Evolutionary conservation across 1,139 yeast genomes (phyloP).

Genomic region (Pichia sp.): DNA sequence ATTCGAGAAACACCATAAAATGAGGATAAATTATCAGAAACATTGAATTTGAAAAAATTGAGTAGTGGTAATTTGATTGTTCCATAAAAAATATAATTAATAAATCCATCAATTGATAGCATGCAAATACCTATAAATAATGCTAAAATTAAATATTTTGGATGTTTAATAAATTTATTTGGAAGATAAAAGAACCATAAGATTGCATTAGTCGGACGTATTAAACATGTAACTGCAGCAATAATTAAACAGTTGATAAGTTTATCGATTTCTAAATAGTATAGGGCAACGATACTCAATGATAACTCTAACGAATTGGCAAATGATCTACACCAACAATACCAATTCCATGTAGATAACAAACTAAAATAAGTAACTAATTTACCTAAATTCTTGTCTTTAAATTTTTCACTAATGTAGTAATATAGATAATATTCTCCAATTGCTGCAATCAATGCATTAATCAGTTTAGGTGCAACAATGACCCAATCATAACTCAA

Average conservation of each 20-base stretch:
- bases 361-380: slow-evolving; percentile 48
- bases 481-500: slow-evolving; percentile 34
- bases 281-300: slow-evolving; percentile 62
- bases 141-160: slow-evolving; percentile 19
- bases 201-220: slow-evolving; percentile 78
- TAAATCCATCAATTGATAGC: slow-evolving; percentile 34
- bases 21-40: slow-evolving; percentile 62
- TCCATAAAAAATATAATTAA: slow-evolving; percentile 63
- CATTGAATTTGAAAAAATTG: slow-evolving; percentile 72
- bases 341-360: slow-evolving; percentile 80
- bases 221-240: slow-evolving; percentile 55
- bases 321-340: slow-evolving; percentile 73
- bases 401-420: slow-evolving; percentile 38
- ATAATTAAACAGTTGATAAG: slow-evolving; percentile 30
- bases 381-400: slow-evolving; percentile 37
- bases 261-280: slow-evolving; percentile 58
- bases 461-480: slow-evolving; percentile 56
- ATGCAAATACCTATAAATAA: too few relatives aligned
- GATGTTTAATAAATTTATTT: not conserved
- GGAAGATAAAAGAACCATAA: slow-evolving; percentile 54
- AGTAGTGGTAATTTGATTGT: slow-evolving; percentile 53
- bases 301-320: slow-evolving; percentile 78
- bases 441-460: slow-evolving; percentile 62
- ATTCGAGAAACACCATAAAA: slow-evolving; percentile 85
- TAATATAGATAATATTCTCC: slow-evolving; percentile 61